Base-by-base conservation (phyloP, 805 yeast genomes). In the Citeromyces nyonsensis region DNA sequence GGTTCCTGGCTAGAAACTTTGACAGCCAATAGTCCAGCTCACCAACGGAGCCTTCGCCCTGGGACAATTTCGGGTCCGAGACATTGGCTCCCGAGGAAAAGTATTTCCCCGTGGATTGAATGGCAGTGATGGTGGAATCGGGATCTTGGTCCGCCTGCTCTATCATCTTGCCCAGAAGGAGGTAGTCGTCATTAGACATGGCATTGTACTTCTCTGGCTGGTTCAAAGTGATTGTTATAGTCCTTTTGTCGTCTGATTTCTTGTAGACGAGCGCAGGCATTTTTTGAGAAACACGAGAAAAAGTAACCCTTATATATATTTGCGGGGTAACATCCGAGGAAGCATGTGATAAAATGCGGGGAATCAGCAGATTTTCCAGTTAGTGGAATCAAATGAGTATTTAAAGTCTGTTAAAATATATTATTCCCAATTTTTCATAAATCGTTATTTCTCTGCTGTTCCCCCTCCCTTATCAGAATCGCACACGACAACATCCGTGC, bases 81-180 rank as follows among this genome's bases (percentile, higher is more conserved):
- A 80, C 68, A 47, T 83, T 75, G 13, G 94, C 95, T 15, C 95
- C 95, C 5, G 94, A 79, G 15, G 84, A 73, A 51, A 83, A 84
- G 49, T 67, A 79, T 36, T 76, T 61, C 1, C 94, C 94, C 0
- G 78, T 60, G 24, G 84, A 63, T 45, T 71, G 74, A 31, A 84
- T 52, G 32, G 80, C 56, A 2, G 95, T 84, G 15, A 71, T 63
- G 6, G 65, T 45, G 1, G 88, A 74, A 13, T 61, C 57, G 15
- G 70, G 69, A 36, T 80, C 75, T 4, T 55, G 48, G 36, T 80
- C 75, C 0, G 94, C 85, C 37, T 60, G 47, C 40, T 71, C 71
- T 9, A 84, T 53, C 9, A 65, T 55, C 35, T 66, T 60, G 2
- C 77, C 82, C 32, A 83, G 51, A 34, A 64, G 52, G 25, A 70